Evolutionary conservation across 805 yeast species (phyloP), one percentile per base, ranked within the genome.

Genomic region (Sugiyamaella chiloensis): DNA sequence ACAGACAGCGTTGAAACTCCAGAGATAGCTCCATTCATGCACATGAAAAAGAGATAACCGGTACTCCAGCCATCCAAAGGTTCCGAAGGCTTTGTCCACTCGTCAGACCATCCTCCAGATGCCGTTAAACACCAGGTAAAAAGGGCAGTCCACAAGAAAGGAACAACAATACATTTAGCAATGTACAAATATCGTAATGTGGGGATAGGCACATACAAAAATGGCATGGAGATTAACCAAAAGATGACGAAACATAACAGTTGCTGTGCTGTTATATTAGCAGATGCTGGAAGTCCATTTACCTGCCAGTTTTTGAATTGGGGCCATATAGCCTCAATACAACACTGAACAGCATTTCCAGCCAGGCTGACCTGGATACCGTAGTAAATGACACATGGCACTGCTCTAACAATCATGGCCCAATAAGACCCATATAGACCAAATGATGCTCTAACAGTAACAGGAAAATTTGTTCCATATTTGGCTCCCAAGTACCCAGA

Each of bases 121-220:
- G 45, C 45, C 29, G 45, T 42, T 21, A 40, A 66, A 7, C 95
- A 78, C 96, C 96, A 88, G 24, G 86, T 74, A 54, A 88, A 71
- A 60, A 88, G 85, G 0, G 81, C 86, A 53, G 88, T 71, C 40
- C 42, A 40, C 31, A 40, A 95, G 50, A 83, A 69, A 4, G 96
- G 95, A 46, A 86, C 83, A 37, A 83, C 65, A 54, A 78, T 73
- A 2, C 95, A 87, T 65, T 88, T 88, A 45, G 80, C 76, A 0
- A 95, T 83, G 71, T 87, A 88, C 56, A 88, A 72, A 67, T 86
- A 90, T 60, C 91, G 80, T 47, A 88, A 79, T 45, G 76, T 74
- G 60, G 88, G 93, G 19, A 95, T 95, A 48, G 81, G 83, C 57
- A 87, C 85, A 82, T 55, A 87, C 74, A 55, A 83, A 81, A 5